Conservation (phyloP, 441 rosid genomes). For the Gossypium schwendimanii region DNA sequence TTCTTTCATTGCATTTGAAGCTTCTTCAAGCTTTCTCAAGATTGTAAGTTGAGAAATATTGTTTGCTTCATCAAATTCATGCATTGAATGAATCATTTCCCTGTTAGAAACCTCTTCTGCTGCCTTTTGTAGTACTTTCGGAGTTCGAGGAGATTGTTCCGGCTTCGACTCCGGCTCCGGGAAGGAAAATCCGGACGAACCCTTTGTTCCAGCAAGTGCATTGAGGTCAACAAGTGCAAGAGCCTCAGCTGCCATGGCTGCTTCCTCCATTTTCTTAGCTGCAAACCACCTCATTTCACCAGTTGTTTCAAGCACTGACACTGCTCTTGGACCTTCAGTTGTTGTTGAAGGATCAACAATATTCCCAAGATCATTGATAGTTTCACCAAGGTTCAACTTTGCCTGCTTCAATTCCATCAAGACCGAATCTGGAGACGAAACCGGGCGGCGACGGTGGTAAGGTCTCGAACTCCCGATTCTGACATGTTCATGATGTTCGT, state of each 20-base stretch:
- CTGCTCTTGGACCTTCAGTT: neutral
- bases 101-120: conserved; percentile 20
- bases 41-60: conserved; percentile 34
- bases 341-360: conserved; percentile 2
- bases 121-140: conserved; percentile 17
- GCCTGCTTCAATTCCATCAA: conserved; percentile 81
- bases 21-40: conserved; percentile 67
- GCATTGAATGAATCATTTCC: conserved; percentile 19
- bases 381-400: conserved; percentile 64
- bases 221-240: conserved; percentile 39
- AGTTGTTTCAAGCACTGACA: conserved; percentile 31
- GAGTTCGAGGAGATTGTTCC: conserved; percentile 39
- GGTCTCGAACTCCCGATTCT: conserved; percentile 28
- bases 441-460: conserved; percentile 20
- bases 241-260: conserved; percentile 89
- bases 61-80: conserved; percentile 28
- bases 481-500: conserved; percentile 33
- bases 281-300: conserved; percentile 82
- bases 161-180: conserved; percentile 81
- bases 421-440: conserved; percentile 65
- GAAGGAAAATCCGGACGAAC: conserved; percentile 43
- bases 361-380: conserved; percentile 65
- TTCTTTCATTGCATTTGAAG: conserved; percentile 57
- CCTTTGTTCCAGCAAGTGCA: conserved; percentile 46
- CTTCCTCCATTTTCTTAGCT: conserved; percentile 93